Evolutionary conservation across 1,284 basidiomycete genomes (phyloP).

Genomic region (Marasmius fiardii): DNA sequence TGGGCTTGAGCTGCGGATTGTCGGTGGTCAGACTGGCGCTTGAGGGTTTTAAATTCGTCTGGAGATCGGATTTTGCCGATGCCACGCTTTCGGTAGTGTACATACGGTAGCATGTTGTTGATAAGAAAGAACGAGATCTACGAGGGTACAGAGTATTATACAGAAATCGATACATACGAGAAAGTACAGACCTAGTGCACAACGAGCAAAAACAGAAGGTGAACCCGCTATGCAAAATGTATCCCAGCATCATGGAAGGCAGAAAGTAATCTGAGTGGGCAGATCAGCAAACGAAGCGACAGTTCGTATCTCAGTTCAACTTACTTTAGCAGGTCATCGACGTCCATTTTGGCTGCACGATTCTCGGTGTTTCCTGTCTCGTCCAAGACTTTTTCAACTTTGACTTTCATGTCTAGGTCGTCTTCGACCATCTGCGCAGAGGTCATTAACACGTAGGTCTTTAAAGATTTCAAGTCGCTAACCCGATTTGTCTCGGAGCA

Average conservation of each 20-base stretch:
- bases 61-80: too few relatives aligned
- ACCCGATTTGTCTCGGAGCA: conserved; percentile 80
- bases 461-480: too few relatives aligned
- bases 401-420: conserved; percentile 64
- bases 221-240: conserved; percentile 33
- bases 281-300: background rate
- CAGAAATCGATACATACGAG: too few relatives aligned
- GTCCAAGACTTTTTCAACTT: conserved; percentile 75
- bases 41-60: too few relatives aligned
- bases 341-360: conserved; percentile 81
- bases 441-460: background rate
- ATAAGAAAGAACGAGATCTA: too few relatives aligned
- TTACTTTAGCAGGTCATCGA: conserved; percentile 82
- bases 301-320: background rate
- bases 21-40: too few relatives aligned
- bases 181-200: too few relatives aligned
- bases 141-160: too few relatives aligned
- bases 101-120: too few relatives aligned
- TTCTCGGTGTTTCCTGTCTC: conserved; percentile 66
- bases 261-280: conserved; percentile 49
- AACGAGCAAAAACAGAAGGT: too few relatives aligned
- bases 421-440: conserved; percentile 67
- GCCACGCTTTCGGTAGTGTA: too few relatives aligned
- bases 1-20: too few relatives aligned
- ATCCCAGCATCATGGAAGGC: conserved; percentile 83